Evolutionary conservation across 257 asterid genomes (phyloP), one percentile per base, ranked within the genome.

Genomic region (Thymus mandschuricus): DNA sequence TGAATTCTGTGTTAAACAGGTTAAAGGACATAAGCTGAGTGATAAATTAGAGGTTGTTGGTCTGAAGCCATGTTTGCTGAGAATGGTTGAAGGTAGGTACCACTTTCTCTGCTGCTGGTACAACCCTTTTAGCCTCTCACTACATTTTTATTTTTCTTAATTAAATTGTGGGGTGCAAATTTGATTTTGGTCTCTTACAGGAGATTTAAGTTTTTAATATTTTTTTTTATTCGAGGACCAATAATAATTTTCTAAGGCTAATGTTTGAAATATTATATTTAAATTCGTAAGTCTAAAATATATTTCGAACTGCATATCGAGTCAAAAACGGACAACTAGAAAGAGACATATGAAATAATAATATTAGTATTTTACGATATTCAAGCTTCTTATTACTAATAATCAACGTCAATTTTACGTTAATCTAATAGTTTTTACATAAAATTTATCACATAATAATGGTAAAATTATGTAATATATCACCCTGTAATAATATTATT

Each of bases 21-120:
- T 86, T 28, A 88, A 81, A 69, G 99, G 99, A 52, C 89, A 73
- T 54, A 87, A 81, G 31, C 71, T 95, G 86, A 85, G 62, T 81
- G 97, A 95, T 75, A 95, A 85, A 81, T 46, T 86, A 70, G 99
- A 92, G 73, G 88, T 90, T 45, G 91, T 82, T 64, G 76, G 80
- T 44, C 87, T 95, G 60, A 95, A 90, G 84, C 99, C 99, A 44
- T 92, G 98, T 80, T 65, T 83, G 84, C 83, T 95, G 76, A 89
- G 72, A 79, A 90, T 95, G 86, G 96, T 89, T 81, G 98, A 90
- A 88, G 99, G 99, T 95, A 80, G 92, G 96, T 81, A 59, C 64
- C 72, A 3, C 7, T 80, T 52, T 35, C 72, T n/a, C 6, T 40
- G 73, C 78, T 11, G 34, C 8, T 8, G 62, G 83, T 75, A 75